Base-by-base conservation (phyloP, 2,329 filamentous ascomycete genomes). In the Ceratocystis smalleyi region DNA sequence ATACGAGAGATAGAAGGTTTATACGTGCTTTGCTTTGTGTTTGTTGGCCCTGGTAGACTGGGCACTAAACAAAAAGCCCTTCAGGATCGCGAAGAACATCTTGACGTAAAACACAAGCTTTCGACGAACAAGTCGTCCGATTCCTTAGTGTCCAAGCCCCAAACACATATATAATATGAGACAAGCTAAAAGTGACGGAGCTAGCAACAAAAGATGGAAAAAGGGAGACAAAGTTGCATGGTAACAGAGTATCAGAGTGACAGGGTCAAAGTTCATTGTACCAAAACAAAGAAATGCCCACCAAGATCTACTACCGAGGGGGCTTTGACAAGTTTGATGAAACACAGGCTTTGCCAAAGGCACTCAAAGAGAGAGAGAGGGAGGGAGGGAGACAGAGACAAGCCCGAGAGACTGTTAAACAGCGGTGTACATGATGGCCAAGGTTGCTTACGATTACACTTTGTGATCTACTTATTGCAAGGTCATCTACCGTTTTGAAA, bases 261-360 rank as follows among this genome's bases (percentile, higher is more conserved):
- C 54, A 57, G 15, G 27, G 54, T 57, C 22, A 57, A 8, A 12
- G 27, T 27, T 17, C n/a, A 30, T 19, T 30, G 19, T 30, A n/a
- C 27, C 30, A 57, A 35, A 57, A 35, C 54, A 35, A 30, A 35
- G n/a, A 35, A 57, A 30, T 35, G 27, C 12, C 54, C 54, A 57
- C 54, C 54, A 57, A 57, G 54, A 35, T 57, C 27, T 57, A 57
- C 54, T 19, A 19, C 54, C 27, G 15, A 57, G 54, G 6, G 54
- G 49, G 54, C 54, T 35, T 57, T 57, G 54, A 57, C 54, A 57
- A 35, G 17, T 57, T 57, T 35, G 27, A 57, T 35, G 54, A 57
- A 57, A 57, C 54, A 57, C 54, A 8, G 54, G 5, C 10, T 35
- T 35, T 51, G 8, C 5, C 15, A 22, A 27, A 2, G 22, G 47